Percentiles rank a stretch among this genome's conserved stretches.
Evolutionary conservation across 2,329 filamentous ascomycete genomes (phyloP).

Genomic region (Aspergillus sp.): DNA sequence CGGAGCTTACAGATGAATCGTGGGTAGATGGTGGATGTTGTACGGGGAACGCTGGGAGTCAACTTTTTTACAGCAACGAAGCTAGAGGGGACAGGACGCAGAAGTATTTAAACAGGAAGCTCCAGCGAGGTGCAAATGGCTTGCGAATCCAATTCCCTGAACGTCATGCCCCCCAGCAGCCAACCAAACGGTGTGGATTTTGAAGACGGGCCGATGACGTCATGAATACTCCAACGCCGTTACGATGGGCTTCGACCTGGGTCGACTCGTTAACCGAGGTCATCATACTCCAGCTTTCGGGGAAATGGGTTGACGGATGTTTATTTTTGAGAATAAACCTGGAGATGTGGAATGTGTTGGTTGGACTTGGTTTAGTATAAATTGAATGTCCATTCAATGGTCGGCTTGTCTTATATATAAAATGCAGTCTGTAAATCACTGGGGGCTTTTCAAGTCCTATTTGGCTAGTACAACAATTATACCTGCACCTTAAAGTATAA

Average conservation of each 20-base stretch:
- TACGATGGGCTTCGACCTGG: not conserved
- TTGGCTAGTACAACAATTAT: not conserved
- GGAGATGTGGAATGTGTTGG: not conserved
- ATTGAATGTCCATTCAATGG: not conserved
- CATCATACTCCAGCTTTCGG: not conserved
- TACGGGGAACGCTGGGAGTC: not conserved
- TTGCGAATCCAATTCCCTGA: not conserved
- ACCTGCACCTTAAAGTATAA: no score
- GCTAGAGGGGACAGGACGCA: not conserved
- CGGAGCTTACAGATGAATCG: not conserved
- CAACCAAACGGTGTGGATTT: slow-evolving; percentile 2
- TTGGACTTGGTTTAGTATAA: not conserved
- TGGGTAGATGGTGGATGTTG: not conserved
- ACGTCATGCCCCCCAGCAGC: not conserved
- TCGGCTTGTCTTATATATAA: not conserved
- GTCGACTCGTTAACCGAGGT: not conserved
- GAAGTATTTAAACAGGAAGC: not conserved
- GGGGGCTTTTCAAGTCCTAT: not conserved
- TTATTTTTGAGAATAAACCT: not conserved
- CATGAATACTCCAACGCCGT: slow-evolving; percentile 10
- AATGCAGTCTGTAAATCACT: not conserved
- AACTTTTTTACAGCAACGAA: not conserved
- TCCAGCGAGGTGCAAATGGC: not conserved
- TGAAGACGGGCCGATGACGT: slow-evolving; percentile 8
- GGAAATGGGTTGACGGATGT: not conserved